phyloP scores from a whole-genome alignment of 2,329 filamentous ascomycete genomes.

The Colletotrichum musae region DNA sequence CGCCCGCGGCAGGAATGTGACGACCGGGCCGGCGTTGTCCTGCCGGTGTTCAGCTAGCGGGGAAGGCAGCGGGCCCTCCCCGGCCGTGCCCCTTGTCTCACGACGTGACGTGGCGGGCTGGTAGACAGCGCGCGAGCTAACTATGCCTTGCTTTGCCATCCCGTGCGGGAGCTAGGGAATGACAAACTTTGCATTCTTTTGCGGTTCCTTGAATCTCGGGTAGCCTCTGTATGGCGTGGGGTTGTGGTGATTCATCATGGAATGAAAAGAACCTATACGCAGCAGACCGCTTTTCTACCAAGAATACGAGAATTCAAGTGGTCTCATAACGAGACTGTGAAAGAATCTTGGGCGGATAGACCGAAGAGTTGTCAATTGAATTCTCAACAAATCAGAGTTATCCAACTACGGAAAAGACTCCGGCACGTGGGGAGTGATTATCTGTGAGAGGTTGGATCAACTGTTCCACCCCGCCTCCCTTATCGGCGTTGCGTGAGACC shows the following conservation, averaged over 20 bases:
- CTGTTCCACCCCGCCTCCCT: not conserved
- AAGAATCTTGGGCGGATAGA: not conserved
- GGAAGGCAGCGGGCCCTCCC: constrained; percentile 4
- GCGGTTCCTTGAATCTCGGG: no score
- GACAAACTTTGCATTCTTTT: no score
- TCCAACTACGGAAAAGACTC: not conserved
- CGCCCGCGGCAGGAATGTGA: not conserved
- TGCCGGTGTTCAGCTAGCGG: constrained; percentile 3
- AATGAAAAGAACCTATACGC: not conserved
- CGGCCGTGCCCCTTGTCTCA: constrained; percentile 26
- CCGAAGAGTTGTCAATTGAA: not conserved
- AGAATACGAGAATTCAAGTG: not conserved
- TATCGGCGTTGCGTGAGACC: not conserved
- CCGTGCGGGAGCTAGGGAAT: not conserved
- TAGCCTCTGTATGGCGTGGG: not conserved
- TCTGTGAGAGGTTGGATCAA: constrained; percentile 21
- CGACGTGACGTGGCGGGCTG: not conserved
- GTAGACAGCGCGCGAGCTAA: not conserved
- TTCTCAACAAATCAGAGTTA: not conserved
- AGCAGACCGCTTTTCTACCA: not conserved
- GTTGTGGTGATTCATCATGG: not conserved
- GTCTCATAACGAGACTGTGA: not conserved
- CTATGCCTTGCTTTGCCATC: not conserved
- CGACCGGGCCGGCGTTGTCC: constrained; percentile 11
- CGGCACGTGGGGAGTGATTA: constrained; percentile 19